Evolutionary conservation across 1,139 yeast genomes (phyloP).

Genomic region (Suhomyces anneliseae): DNA sequence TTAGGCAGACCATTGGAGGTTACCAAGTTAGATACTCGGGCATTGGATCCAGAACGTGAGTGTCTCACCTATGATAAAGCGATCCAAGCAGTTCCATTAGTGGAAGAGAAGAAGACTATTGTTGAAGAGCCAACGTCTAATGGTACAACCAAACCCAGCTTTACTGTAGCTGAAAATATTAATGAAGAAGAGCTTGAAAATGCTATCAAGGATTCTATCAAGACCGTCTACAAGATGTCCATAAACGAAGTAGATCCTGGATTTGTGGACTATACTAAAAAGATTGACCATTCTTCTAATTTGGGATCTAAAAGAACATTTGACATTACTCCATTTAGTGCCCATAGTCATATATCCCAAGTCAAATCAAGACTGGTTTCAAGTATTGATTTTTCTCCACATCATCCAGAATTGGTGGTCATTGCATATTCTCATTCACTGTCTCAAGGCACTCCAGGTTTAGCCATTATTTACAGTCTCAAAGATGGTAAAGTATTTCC

Average conservation of each 20-base stretch:
- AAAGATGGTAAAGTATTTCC: slow-evolving; percentile 30
- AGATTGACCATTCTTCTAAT: slow-evolving; percentile 8
- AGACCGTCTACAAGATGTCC: slow-evolving; percentile 16
- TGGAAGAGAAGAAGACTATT: slow-evolving; percentile 1
- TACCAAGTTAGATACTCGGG: neutral
- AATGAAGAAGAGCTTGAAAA: slow-evolving; percentile 14
- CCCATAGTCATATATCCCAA: slow-evolving; percentile 1
- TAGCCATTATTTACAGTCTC: slow-evolving; percentile 34
- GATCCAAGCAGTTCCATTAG: slow-evolving; percentile 23
- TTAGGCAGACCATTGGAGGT: neutral
- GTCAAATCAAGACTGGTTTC: slow-evolving; percentile 23
- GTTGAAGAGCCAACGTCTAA: neutral
- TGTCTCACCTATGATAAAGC: slow-evolving; percentile 31
- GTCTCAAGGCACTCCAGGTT: slow-evolving; percentile 24
- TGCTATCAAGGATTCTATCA: slow-evolving; percentile 20
- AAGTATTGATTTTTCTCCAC: slow-evolving; percentile 42
- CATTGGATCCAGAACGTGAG: slow-evolving; percentile 17
- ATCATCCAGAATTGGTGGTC: slow-evolving; percentile 43
- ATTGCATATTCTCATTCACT: slow-evolving; percentile 24
- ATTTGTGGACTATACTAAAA: slow-evolving; percentile 14
- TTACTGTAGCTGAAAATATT: neutral
- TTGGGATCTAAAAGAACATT: neutral
- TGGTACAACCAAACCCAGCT: neutral
- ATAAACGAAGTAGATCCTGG: slow-evolving; percentile 13
- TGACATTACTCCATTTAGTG: slow-evolving; percentile 4